Conservation (phyloP, 805 yeast species). For the Peterozyma xylosa region DNA sequence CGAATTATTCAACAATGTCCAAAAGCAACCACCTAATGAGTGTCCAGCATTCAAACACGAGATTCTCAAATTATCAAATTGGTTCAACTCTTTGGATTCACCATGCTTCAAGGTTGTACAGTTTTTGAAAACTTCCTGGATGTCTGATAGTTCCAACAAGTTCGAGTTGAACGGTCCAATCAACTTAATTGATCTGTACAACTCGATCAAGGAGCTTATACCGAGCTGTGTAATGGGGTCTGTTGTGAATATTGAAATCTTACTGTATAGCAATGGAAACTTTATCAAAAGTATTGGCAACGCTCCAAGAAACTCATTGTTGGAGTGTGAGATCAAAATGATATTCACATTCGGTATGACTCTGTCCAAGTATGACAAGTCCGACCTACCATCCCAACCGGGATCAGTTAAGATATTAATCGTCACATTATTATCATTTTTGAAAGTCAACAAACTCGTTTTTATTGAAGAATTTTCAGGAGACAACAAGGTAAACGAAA, state of each 20-base stretch:
- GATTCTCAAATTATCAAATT: slow-evolving; percentile 49
- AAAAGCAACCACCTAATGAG: slow-evolving; percentile 86
- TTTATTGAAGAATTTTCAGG: slow-evolving; percentile 12
- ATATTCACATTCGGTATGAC: slow-evolving; percentile 48
- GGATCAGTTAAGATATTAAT: slow-evolving; percentile 62
- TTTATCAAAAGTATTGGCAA: slow-evolving; percentile 56
- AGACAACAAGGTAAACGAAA: slow-evolving; percentile 6
- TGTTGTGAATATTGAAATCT: slow-evolving; percentile 78
- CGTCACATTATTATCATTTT: slow-evolving; percentile 28
- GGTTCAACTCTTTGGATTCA: slow-evolving; percentile 63
- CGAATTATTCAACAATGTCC: slow-evolving; percentile 61
- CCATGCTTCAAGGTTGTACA: slow-evolving; percentile 81
- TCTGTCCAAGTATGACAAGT: slow-evolving; percentile 32
- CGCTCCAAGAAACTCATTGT: slow-evolving; percentile 74
- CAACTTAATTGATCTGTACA: slow-evolving; percentile 64
- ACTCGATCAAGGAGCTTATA: slow-evolving; percentile 76
- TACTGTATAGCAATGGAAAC: slow-evolving; percentile 47
- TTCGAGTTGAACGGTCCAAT: slow-evolving; percentile 64
- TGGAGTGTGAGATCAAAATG: slow-evolving; percentile 80
- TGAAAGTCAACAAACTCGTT: slow-evolving; percentile 46
- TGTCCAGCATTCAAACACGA: slow-evolving; percentile 92
- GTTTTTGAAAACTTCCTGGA: slow-evolving; percentile 40
- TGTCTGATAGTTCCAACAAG: slow-evolving; percentile 56
- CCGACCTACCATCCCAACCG: slow-evolving; percentile 56
- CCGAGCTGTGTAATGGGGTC: slow-evolving; percentile 88